A percentile compares a stretch with the other conserved stretches of the same genome.
These are phyloP conservation scores for Pyrrhoderma lamaoense DNA, from an alignment of 1,284 basidiomycete genomes.

Conservation along the genomic window DNA sequence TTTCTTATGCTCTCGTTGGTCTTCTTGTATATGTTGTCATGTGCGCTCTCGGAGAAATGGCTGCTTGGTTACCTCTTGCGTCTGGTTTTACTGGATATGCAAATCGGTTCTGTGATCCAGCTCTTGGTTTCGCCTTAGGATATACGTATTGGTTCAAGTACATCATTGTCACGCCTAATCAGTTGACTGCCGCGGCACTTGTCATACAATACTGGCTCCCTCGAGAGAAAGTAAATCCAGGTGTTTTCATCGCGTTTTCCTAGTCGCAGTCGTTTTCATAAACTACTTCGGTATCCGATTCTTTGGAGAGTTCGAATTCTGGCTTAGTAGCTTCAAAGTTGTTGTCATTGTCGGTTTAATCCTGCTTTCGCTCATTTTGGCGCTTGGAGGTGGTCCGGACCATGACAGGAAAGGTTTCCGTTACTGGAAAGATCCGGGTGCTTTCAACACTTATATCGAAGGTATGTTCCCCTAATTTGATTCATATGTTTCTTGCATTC, in stretches of 20 bases:
- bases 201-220: conserved; percentile 56
- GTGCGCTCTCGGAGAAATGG: conserved; percentile 34
- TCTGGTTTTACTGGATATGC: conserved; percentile 41
- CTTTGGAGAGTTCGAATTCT: conserved; percentile 52
- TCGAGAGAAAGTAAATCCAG: conserved; percentile 29
- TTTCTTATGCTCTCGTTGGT: conserved; percentile 40
- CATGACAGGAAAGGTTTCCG: conserved; percentile 48
- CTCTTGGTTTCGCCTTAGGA: conserved; percentile 39
- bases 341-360: conserved; percentile 44
- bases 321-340: conserved; percentile 34
- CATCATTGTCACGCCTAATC: conserved; percentile 34
- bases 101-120: conserved; percentile 43
- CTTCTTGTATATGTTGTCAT: conserved; percentile 46
- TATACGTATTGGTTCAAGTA: conserved; percentile 24
- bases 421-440: conserved; percentile 39
- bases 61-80: conserved; percentile 33
- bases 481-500: conserved; percentile 3
- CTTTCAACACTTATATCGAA: conserved; percentile 14
- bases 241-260: conserved; percentile 55
- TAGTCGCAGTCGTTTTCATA: conserved; percentile 38
- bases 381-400: conserved; percentile 51
- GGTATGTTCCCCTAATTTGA: conserved; percentile 4
- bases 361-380: conserved; percentile 44
- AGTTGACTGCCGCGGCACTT: conserved; percentile 52
- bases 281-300: conserved; percentile 49